Evolutionary conservation across 768 basidiomycete genomes (phyloP), one percentile per base, ranked within the genome.

Genomic region (Mycena kentingensis): DNA sequence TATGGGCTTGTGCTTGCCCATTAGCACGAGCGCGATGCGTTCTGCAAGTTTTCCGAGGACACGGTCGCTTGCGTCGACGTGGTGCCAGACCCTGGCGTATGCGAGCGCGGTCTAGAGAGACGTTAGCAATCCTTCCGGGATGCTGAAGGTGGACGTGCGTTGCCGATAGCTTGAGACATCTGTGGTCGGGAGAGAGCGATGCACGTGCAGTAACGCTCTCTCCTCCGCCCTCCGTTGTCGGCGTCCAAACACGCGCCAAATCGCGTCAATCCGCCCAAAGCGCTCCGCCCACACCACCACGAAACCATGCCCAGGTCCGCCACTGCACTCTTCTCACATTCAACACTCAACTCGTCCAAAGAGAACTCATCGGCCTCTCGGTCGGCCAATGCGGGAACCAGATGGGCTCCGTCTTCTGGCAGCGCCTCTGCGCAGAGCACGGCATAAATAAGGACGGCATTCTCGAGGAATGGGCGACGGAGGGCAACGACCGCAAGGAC

Each of bases 1-100:
- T 34, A 95, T 92, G 5, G 96, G 95, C 67, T 98, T 99, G 70
- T 98, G 94, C 73, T 98, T 99, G 65, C 96, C 97, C 96, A 98
- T 98, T 39, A 99, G 79, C 27, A 94, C 93, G 52, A 92, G 81
- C 3, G 97, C 96, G 62, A 99, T 97, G 29, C 93, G 81, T 62
- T 90, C 87, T 5, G 97, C 95, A 10, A 98, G 81, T 77, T 95
- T 93, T 66, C 97, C 97, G 16, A 98, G 79, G n/a, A 94, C 77
- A 32, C 95, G 85, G 62, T 91, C 90, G 10, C 88, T 79, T 12
- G 95, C 94, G 63, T 96, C 88, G 57, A 93, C 92, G 56, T 91
- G 90, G 67, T 98, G 93, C 97, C 96, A 99, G 38, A 93, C 85
- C 39, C 95, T 80, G n/a, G 92, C 88, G 63, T 93, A 94, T 0